Evolutionary conservation across 495 filamentous ascomycete genomes (phyloP).

Genomic region (Pyronema domesticum): DNA sequence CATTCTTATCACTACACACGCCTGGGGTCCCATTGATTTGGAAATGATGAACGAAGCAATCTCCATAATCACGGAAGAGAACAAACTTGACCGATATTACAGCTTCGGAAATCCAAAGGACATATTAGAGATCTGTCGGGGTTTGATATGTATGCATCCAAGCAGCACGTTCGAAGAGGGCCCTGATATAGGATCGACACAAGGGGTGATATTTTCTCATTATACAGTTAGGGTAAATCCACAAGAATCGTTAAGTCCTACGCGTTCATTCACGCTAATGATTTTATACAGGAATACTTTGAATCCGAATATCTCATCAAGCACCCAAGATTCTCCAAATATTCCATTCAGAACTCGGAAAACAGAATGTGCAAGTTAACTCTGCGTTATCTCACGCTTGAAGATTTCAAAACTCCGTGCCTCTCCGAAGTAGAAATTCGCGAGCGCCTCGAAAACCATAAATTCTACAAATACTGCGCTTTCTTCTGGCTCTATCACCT

Average conservation of each 20-base stretch:
- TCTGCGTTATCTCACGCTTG: background rate
- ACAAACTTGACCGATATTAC: background rate
- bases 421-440: background rate
- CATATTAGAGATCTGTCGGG: background rate
- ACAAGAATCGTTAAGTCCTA: background rate
- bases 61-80: background rate
- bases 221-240: background rate
- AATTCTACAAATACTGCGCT: background rate
- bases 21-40: background rate
- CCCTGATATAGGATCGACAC: too few relatives aligned
- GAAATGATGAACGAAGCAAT: background rate
- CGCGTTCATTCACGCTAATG: background rate
- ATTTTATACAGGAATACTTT: background rate
- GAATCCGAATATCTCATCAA: constrained; percentile 3
- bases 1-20: background rate
- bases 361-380: background rate
- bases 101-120: background rate
- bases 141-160: background rate
- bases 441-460: background rate
- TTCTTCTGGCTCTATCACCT: background rate
- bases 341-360: background rate
- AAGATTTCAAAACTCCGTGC: background rate
- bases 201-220: background rate
- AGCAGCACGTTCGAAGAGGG: background rate
- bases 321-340: background rate